These are phyloP conservation scores for Lentinula boryana DNA, from an alignment of 768 basidiomycete genomes.

Conservation along the genomic window DNA sequence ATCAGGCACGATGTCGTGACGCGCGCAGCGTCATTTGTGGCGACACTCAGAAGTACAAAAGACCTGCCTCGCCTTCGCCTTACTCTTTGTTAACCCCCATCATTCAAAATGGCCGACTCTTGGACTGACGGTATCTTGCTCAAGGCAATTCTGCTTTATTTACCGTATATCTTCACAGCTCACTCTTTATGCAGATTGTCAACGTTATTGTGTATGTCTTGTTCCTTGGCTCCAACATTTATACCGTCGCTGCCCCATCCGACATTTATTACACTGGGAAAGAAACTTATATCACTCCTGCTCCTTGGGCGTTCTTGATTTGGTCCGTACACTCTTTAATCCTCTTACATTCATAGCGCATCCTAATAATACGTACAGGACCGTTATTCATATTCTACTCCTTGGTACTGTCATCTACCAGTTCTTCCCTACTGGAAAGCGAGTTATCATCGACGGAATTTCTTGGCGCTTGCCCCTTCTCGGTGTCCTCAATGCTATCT, in stretches of 20 bases:
- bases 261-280: constrained; percentile 69
- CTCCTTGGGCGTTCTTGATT: constrained; percentile 86
- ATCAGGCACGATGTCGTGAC: not conserved
- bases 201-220: constrained; percentile 81
- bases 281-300: constrained; percentile 93
- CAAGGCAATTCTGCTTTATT: constrained; percentile 47
- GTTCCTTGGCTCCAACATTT: constrained; percentile 89
- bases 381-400: constrained; percentile 84
- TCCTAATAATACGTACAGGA: constrained; percentile 35
- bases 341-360: not conserved
- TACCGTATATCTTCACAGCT: not conserved
- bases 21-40: not conserved
- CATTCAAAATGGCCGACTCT: constrained; percentile 35
- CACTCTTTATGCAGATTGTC: constrained; percentile 39
- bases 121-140: constrained; percentile 81
- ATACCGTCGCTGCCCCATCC: constrained; percentile 72
- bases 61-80: not conserved
- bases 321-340: constrained; percentile 43
- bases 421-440: constrained; percentile 74
- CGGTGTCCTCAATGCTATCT: constrained; percentile 81
- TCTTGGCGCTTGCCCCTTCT: constrained; percentile 91
- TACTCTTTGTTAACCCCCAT: constrained; percentile 7
- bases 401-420: constrained; percentile 90
- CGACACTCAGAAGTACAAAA: not conserved
- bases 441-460: constrained; percentile 78